These are phyloP conservation scores for Russula lepida DNA, from an alignment of 768 basidiomycete species.

Conservation along the genomic window DNA sequence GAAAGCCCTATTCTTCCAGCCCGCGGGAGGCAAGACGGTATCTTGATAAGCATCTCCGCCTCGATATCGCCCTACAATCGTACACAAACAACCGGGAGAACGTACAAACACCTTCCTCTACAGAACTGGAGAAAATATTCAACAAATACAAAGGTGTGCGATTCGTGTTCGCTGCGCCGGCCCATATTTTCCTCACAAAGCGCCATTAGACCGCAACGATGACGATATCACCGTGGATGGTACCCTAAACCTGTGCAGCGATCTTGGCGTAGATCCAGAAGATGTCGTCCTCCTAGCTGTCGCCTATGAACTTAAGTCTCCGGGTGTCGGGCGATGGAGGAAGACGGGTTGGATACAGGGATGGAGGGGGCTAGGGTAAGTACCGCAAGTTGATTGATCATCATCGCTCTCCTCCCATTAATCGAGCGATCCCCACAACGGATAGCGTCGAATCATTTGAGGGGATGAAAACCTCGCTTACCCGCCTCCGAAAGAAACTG, in stretches of 20 bases:
- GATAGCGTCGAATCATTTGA: conserved; percentile 59
- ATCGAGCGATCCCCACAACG: neutral
- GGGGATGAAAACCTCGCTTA: conserved; percentile 50
- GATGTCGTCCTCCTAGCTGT: conserved; percentile 77
- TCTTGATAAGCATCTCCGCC: conserved; percentile 58
- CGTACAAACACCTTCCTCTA: conserved; percentile 22
- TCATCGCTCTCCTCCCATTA: neutral
- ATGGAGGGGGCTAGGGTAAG: conserved; percentile 67
- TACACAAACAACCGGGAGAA: conserved; percentile 50
- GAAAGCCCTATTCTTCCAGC: conserved; percentile 23
- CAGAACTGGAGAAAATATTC: conserved; percentile 35
- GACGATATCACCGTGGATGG: conserved; percentile 70
- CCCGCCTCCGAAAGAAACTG: conserved; percentile 48
- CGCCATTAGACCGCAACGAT: conserved; percentile 42
- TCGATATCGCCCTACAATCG: conserved; percentile 68
- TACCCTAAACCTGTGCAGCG: conserved; percentile 68
- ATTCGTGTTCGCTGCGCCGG: neutral
- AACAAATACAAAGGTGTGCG: conserved; percentile 37
- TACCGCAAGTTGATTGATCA: neutral
- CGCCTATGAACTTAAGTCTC: conserved; percentile 75
- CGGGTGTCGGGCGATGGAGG: conserved; percentile 62
- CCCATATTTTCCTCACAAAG: neutral
- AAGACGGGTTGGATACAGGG: conserved; percentile 70
- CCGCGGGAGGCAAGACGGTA: conserved; percentile 54
- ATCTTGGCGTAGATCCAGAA: conserved; percentile 62